A percentile compares a stretch with the other conserved stretches of the same genome.
Evolutionary conservation across 2,329 filamentous ascomycete species (phyloP).

Genomic region (Aspergillus quadricinctus): DNA sequence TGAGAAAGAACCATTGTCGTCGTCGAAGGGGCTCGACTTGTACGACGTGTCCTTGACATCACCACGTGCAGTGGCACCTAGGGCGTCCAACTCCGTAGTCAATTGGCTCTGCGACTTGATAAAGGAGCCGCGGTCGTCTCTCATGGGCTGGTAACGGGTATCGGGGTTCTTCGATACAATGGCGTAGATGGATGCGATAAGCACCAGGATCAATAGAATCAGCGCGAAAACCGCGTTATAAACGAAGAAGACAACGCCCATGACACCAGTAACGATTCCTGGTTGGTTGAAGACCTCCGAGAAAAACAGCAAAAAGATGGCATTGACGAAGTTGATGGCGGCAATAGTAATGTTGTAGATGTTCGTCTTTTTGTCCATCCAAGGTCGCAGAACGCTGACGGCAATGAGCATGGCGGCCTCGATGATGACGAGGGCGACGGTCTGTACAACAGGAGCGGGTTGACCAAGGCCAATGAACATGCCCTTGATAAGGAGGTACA

Average conservation of each 20-base stretch:
- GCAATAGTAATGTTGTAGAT: conserved; percentile 92
- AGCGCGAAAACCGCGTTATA: conserved; percentile 79
- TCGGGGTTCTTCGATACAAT: conserved; percentile 92
- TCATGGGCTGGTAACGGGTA: conserved; percentile 92
- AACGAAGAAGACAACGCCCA: conserved; percentile 86
- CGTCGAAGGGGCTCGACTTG: conserved; percentile 60
- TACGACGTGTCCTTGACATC: conserved; percentile 62
- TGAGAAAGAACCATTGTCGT: conserved; percentile 66
- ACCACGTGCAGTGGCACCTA: conserved; percentile 83
- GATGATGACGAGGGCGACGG: conserved; percentile 75
- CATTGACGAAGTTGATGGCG: conserved; percentile 84
- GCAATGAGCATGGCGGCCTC: conserved; percentile 74
- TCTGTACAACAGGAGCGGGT: conserved; percentile 65
- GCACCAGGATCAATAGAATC: conserved; percentile 76
- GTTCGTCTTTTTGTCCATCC: conserved; percentile 99
- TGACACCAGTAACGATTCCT: conserved; percentile 75
- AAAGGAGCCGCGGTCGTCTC: conserved; percentile 90
- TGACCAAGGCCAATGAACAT: conserved; percentile 86
- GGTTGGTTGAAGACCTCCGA: conserved; percentile 82
- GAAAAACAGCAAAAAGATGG: conserved; percentile 85
- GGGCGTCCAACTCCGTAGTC: conserved; percentile 80
- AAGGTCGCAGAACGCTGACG: conserved; percentile 77
- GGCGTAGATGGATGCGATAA: conserved; percentile 71
- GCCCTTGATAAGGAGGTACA: conserved; percentile 78
- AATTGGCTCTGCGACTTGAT: conserved; percentile 93